Evolutionary conservation across 2,329 filamentous ascomycete genomes (phyloP).

Genomic region (Teratosphaeria epicoccoides): DNA sequence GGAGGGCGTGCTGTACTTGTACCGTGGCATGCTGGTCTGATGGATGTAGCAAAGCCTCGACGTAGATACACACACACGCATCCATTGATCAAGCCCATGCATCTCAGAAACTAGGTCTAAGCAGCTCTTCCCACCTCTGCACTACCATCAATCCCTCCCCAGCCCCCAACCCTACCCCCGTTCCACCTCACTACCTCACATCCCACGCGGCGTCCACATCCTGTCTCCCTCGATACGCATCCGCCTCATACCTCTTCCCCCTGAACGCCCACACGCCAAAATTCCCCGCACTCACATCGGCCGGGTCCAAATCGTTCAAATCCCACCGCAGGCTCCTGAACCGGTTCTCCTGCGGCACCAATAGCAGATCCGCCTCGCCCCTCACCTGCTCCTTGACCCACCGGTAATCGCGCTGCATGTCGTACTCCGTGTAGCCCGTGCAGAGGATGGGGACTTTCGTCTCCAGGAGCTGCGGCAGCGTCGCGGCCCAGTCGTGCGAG

Average conservation of each 20-base stretch:
- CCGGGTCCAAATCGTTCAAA: slow-evolving; percentile 86
- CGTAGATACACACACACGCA: no score
- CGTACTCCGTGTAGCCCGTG: slow-evolving; percentile 90
- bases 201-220: not conserved
- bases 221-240: slow-evolving; percentile 19
- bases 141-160: no score
- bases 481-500: slow-evolving; percentile 88
- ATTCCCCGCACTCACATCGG: slow-evolving; percentile 89
- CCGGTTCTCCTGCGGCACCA: slow-evolving; percentile 85
- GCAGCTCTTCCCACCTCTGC: no score
- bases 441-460: slow-evolving; percentile 92
- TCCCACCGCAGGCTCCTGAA: slow-evolving; percentile 96
- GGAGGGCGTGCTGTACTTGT: no score
- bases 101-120: no score
- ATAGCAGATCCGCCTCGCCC: slow-evolving; percentile 83
- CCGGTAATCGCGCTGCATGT: slow-evolving; percentile 84
- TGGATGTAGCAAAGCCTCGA: no score
- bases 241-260: slow-evolving; percentile 81
- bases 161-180: no score
- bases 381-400: slow-evolving; percentile 78
- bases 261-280: slow-evolving; percentile 97
- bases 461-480: slow-evolving; percentile 77
- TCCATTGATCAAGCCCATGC: no score
- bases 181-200: not conserved
- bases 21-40: no score